Evolutionary conservation across 768 basidiomycete genomes (phyloP).

Genomic region (Tulasnella sp.): DNA sequence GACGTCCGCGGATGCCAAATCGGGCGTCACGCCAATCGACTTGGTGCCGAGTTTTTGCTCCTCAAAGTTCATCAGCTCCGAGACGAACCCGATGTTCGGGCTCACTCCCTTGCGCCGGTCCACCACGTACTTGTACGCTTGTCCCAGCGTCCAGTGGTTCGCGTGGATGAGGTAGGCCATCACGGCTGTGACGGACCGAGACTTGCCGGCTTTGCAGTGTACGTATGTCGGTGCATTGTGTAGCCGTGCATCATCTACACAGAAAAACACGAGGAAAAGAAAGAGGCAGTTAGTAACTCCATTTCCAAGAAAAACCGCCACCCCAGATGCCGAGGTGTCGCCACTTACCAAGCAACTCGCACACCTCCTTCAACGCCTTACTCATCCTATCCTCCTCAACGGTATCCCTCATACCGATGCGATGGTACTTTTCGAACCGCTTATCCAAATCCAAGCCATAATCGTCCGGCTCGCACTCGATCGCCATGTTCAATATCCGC

Average conservation of each 20-base stretch:
- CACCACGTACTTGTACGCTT: conserved; percentile 86
- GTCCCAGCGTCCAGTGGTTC: conserved; percentile 92
- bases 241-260: conserved; percentile 80
- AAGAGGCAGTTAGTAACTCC: background rate
- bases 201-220: conserved; percentile 95
- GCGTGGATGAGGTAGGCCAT: conserved; percentile 97
- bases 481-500: conserved; percentile 85
- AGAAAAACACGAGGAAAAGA: conserved; percentile 1
- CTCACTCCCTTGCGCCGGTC: conserved; percentile 92
- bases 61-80: conserved; percentile 95
- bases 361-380: conserved; percentile 75
- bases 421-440: conserved; percentile 77
- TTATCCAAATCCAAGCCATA: conserved; percentile 62
- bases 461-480: conserved; percentile 78
- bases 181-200: conserved; percentile 91
- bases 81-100: conserved; percentile 96
- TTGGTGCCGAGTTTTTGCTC: conserved; percentile 81
- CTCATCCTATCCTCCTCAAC: conserved; percentile 91
- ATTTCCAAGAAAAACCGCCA: background rate
- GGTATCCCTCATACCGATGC: conserved; percentile 90
- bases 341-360: conserved; percentile 75
- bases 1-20: conserved; percentile 32
- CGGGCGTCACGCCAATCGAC: conserved; percentile 56
- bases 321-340: conserved; percentile 7
- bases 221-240: conserved; percentile 89